A percentile compares a stretch with the other conserved stretches of the same genome.
These are phyloP conservation scores for Pythium rishiriense DNA, from an alignment of 352 stramenopile species.

Conservation along the genomic window DNA sequence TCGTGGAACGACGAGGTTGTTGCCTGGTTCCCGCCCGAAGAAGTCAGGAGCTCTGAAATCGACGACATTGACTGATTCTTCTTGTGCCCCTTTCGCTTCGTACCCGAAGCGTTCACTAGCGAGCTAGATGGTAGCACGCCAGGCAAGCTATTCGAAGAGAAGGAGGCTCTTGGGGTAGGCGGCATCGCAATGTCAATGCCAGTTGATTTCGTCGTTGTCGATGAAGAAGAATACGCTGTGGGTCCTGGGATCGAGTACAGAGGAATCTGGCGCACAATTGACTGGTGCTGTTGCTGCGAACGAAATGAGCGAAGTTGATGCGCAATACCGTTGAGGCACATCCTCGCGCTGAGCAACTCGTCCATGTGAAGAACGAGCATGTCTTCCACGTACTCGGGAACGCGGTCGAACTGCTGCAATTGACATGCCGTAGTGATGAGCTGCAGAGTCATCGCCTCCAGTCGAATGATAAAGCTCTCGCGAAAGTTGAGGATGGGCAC, in stretches of 20 bases:
- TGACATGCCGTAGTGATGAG: constrained; percentile 75
- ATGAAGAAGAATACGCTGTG: constrained; percentile 28
- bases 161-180: constrained; percentile 13
- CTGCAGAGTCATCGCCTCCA: constrained; percentile 69
- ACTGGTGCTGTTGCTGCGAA: constrained; percentile 44
- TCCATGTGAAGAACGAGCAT: constrained; percentile 65
- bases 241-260: constrained; percentile 28
- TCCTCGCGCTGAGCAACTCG: constrained; percentile 68
- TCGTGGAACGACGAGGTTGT: constrained; percentile 69
- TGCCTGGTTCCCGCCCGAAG: constrained; percentile 12
- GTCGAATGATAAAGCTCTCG: constrained; percentile 67
- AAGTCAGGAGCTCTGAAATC: constrained; percentile 80
- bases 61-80: constrained; percentile 90
- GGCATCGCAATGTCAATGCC: constrained; percentile 6
- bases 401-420: constrained; percentile 75
- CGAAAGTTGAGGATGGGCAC: constrained; percentile 84
- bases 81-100: constrained; percentile 78
- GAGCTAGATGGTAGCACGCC: constrained; percentile 36
- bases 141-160: constrained; percentile 35
- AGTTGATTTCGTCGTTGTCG: constrained; percentile 5
- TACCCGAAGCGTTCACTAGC: constrained; percentile 28
- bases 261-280: constrained; percentile 28
- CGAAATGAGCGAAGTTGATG: constrained; percentile 75
- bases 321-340: constrained; percentile 74
- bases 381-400: constrained; percentile 75